A percentile compares a stretch with the other conserved stretches of the same genome.
Evolutionary conservation across 2,329 filamentous ascomycete species (phyloP).

Genomic region (Dendryphion nanum): DNA sequence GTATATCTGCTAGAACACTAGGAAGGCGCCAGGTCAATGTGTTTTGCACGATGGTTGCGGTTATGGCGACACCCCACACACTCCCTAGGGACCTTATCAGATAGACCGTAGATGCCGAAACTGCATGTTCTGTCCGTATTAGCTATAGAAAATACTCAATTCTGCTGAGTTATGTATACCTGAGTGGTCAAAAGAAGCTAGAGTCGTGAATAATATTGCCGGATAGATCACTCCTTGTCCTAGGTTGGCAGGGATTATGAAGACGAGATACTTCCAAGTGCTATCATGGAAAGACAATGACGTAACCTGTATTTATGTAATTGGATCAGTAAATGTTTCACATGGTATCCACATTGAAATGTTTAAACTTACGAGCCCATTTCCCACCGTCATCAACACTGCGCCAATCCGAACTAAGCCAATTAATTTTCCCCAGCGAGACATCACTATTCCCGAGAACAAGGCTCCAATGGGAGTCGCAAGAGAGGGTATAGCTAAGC

Average conservation of each 20-base stretch:
- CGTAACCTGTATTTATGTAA: too few relatives aligned
- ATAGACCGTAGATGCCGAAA: constrained; percentile 62
- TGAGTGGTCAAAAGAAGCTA: constrained; percentile 62
- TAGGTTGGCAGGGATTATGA: constrained; percentile 47
- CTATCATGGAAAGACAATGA: constrained; percentile 43
- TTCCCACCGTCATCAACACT: constrained; percentile 46
- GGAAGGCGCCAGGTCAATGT: constrained; percentile 56
- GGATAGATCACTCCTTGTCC: constrained; percentile 50
- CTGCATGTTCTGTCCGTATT: constrained; percentile 57
- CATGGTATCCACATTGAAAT: too few relatives aligned
- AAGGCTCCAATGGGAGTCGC: constrained; percentile 47
- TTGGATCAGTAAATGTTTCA: too few relatives aligned
- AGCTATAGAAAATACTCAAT: too few relatives aligned
- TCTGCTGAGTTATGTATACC: too few relatives aligned
- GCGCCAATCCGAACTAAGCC: constrained; percentile 42
- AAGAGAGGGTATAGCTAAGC: constrained; percentile 46
- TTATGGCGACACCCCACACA: constrained; percentile 64
- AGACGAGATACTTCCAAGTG: constrained; percentile 47
- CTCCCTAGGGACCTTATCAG: constrained; percentile 62
- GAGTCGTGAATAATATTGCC: constrained; percentile 57
- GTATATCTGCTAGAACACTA: constrained; percentile 53
- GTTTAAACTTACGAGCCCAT: too few relatives aligned
- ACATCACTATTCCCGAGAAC: constrained; percentile 48
- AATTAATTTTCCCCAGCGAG: constrained; percentile 46
- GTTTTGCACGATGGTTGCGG: constrained; percentile 63